Conservation (phyloP, 2,329 filamentous ascomycete genomes). For the Eutypa lata region DNA sequence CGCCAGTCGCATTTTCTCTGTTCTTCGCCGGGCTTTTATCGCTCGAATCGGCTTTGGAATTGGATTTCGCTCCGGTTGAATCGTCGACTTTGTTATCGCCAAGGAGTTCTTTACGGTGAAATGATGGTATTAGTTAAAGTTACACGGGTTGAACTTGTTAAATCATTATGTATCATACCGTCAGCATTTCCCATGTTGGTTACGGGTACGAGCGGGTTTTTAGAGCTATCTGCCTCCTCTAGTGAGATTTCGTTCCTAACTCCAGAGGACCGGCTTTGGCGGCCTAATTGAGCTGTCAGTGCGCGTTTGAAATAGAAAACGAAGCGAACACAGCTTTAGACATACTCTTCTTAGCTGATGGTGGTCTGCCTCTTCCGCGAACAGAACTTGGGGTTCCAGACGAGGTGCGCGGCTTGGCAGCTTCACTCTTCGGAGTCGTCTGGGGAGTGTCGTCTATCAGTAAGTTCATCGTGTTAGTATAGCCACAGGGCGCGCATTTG, state of each 20-base stretch:
- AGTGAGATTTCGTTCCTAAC: constrained; percentile 7
- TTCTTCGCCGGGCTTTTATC: constrained; percentile 10
- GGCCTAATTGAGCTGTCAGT: constrained; percentile 13
- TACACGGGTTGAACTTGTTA: not conserved
- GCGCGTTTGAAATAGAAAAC: not conserved
- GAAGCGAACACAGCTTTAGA: not conserved
- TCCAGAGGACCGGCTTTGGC: constrained; percentile 16
- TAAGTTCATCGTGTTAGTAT: constrained; percentile 6
- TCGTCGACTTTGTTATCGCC: not conserved
- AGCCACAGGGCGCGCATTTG: not conserved
- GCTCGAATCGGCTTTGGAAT: constrained; percentile 5
- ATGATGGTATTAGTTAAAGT: not conserved
- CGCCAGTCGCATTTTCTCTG: constrained; percentile 1
- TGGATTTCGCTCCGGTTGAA: not conserved
- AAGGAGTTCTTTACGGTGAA: constrained; percentile 4
- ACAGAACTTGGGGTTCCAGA: constrained; percentile 17
- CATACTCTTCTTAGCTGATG: constrained; percentile 8
- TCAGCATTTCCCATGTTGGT: constrained; percentile 26
- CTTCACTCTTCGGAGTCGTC: constrained; percentile 16
- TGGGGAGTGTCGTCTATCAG: constrained; percentile 13
- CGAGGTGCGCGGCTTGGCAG: constrained; percentile 19
- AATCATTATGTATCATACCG: constrained; percentile 5
- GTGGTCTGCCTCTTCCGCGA: constrained; percentile 11
- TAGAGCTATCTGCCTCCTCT: constrained; percentile 5
- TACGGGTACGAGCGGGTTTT: constrained; percentile 17